Evolutionary conservation across 306 rosid genomes (phyloP).

Genomic region (Cicer cuneatum): DNA sequence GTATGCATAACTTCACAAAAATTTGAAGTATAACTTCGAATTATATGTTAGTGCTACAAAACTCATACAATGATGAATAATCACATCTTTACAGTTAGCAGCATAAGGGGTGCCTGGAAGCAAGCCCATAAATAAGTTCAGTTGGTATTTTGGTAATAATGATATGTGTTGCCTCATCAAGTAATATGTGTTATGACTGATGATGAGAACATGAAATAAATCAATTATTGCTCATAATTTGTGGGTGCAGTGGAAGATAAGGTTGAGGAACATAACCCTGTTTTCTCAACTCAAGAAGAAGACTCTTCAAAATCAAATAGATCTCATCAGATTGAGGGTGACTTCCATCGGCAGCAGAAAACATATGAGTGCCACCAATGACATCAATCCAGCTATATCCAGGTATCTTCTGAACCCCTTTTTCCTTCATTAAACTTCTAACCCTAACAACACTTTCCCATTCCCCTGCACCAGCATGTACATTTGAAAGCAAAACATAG

Average conservation of each 20-base stretch:
- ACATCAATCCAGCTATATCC: slow-evolving; percentile 86
- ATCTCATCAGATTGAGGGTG: slow-evolving; percentile 67
- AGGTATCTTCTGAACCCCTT: slow-evolving; percentile 74
- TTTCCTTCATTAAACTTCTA: slow-evolving; percentile 72
- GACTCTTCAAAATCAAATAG: slow-evolving; percentile 58
- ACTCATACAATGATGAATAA: not conserved
- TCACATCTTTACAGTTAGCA: slow-evolving; percentile 13
- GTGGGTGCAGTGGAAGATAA: slow-evolving; percentile 74
- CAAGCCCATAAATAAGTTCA: slow-evolving; percentile 16
- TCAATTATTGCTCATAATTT: slow-evolving; percentile 43
- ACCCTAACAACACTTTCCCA: slow-evolving; percentile 72
- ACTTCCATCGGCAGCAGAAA: slow-evolving; percentile 75
- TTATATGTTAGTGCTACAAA: slow-evolving; percentile 14
- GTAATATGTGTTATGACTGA: slow-evolving; percentile 29
- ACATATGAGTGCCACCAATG: slow-evolving; percentile 70
- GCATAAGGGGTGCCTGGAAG: slow-evolving; percentile 4
- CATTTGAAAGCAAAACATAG: slow-evolving; percentile 77
- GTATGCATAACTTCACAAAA: no score
- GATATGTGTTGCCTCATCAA: slow-evolving; percentile 21
- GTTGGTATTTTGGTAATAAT: not conserved
- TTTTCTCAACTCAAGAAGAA: slow-evolving; percentile 70
- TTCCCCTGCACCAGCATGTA: slow-evolving; percentile 74
- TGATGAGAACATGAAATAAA: slow-evolving; percentile 35
- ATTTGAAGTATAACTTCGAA: slow-evolving; percentile 5
- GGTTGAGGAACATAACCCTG: slow-evolving; percentile 80